Evolutionary conservation across 768 basidiomycete species (phyloP).

Genomic region (Boletus bicolor): DNA sequence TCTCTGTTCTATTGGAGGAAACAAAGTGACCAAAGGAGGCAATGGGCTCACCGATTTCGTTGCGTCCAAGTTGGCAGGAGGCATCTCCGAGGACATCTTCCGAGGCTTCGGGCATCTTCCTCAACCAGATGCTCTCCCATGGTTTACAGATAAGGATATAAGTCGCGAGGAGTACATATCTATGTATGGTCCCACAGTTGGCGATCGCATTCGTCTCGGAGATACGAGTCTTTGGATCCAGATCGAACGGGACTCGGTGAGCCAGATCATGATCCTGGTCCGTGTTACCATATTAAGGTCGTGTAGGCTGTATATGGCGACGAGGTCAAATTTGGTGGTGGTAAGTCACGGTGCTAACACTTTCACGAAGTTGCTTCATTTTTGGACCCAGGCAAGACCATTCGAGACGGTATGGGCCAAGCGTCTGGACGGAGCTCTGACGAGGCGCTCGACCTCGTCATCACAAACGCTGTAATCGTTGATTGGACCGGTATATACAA

Average conservation of each 20-base stretch:
- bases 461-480: constrained; percentile 91
- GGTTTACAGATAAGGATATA: constrained; percentile 52
- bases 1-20: constrained; percentile 76
- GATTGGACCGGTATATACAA: constrained; percentile 98
- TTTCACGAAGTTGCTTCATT: not conserved
- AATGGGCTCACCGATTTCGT: constrained; percentile 48
- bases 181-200: constrained; percentile 95
- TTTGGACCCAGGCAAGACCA: constrained; percentile 68
- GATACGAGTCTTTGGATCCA: constrained; percentile 91
- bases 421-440: constrained; percentile 64
- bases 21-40: constrained; percentile 71
- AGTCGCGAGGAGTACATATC: constrained; percentile 75
- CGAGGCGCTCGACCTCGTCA: constrained; percentile 83
- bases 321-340: constrained; percentile 97
- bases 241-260: constrained; percentile 81
- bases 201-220: constrained; percentile 84
- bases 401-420: constrained; percentile 98
- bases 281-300: not conserved
- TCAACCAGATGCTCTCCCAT: constrained; percentile 58
- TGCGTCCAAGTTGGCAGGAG: constrained; percentile 52
- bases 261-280: not conserved
- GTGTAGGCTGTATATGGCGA: constrained; percentile 84
- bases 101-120: constrained; percentile 67
- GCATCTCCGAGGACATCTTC: constrained; percentile 16
- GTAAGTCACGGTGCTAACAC: constrained; percentile 34